Evolutionary conservation across 768 basidiomycete genomes (phyloP).

Genomic region (Naganishia onofrii): DNA sequence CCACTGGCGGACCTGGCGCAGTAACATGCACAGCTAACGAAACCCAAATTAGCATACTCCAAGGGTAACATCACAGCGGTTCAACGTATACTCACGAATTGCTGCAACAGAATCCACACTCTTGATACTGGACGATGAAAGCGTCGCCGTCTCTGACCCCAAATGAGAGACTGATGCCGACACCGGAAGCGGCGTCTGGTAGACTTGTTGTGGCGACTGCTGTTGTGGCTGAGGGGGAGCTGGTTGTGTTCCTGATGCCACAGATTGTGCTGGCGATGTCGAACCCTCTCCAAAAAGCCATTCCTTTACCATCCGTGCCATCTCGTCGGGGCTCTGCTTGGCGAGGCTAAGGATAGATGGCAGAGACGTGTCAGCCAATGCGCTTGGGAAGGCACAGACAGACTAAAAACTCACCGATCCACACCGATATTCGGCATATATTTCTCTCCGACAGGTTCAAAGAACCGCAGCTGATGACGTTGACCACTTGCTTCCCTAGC

Average conservation of each 20-base stretch:
- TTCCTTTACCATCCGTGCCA: conserved; percentile 64
- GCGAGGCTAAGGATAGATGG: conserved; percentile 26
- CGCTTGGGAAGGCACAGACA: conserved; percentile 55
- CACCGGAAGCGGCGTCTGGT: neutral
- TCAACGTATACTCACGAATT: neutral
- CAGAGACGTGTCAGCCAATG: conserved; percentile 11
- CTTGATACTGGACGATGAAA: neutral
- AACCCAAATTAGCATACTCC: neutral
- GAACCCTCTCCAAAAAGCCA: conserved; percentile 65
- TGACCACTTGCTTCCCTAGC: conserved; percentile 71
- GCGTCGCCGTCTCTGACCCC: neutral
- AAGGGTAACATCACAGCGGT: neutral
- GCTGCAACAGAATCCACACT: neutral
- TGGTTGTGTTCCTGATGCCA: neutral
- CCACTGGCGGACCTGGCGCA: conserved; percentile 41
- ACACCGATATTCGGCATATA: conserved; percentile 73
- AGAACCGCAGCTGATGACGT: conserved; percentile 73
- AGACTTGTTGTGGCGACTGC: neutral
- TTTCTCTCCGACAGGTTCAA: conserved; percentile 69
- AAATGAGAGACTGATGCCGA: neutral
- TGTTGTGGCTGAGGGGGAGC: conserved; percentile 3
- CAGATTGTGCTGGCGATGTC: conserved; percentile 7
- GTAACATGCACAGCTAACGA: conserved; percentile 33
- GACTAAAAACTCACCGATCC: conserved; percentile 39
- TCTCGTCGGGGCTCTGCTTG: conserved; percentile 61